These are phyloP conservation scores for Edaphochlamys debaryana DNA, from an alignment of 139 green algal genomes.

Conservation along the genomic window DNA sequence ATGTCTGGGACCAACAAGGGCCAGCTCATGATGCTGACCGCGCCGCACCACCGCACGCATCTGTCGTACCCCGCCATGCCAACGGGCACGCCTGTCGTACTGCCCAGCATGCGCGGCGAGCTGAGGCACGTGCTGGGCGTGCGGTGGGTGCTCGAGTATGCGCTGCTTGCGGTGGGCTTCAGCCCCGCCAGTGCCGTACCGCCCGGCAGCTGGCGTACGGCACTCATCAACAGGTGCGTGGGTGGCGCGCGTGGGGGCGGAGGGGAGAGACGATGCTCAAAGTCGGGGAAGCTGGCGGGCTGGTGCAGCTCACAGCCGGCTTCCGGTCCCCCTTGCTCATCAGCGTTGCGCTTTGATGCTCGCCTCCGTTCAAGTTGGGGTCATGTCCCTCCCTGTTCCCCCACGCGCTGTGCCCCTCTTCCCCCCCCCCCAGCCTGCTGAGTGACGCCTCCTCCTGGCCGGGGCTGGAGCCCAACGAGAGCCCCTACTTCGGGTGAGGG, in stretches of 20 bases:
- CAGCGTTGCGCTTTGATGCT: too few species aligned
- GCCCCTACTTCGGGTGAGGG: too few species aligned
- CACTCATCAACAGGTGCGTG: too few species aligned
- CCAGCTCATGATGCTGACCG: slow-evolving; percentile 44
- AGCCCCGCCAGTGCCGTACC: too few species aligned
- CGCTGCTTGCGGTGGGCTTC: background rate
- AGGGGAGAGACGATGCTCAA: too few species aligned
- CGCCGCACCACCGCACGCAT: slow-evolving; percentile 42
- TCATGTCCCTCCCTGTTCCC: too few species aligned
- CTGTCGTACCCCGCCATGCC: slow-evolving; percentile 1
- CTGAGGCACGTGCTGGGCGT: slow-evolving; percentile 2
- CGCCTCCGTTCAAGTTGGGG: too few species aligned
- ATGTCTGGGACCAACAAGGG: slow-evolving; percentile 8
- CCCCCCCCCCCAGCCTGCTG: background rate
- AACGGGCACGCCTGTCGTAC: background rate
- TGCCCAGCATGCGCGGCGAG: background rate
- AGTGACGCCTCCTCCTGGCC: background rate
- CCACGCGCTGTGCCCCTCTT: too few species aligned
- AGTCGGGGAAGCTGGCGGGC: background rate
- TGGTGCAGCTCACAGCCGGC: background rate
- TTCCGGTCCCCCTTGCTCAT: too few species aligned
- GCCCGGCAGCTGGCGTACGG: too few species aligned
- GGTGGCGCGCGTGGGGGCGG: too few species aligned
- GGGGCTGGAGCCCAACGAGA: background rate
- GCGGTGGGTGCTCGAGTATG: background rate